These are phyloP conservation scores for Pythium folliculosum DNA, from an alignment of 352 stramenopile genomes.

Conservation along the genomic window DNA sequence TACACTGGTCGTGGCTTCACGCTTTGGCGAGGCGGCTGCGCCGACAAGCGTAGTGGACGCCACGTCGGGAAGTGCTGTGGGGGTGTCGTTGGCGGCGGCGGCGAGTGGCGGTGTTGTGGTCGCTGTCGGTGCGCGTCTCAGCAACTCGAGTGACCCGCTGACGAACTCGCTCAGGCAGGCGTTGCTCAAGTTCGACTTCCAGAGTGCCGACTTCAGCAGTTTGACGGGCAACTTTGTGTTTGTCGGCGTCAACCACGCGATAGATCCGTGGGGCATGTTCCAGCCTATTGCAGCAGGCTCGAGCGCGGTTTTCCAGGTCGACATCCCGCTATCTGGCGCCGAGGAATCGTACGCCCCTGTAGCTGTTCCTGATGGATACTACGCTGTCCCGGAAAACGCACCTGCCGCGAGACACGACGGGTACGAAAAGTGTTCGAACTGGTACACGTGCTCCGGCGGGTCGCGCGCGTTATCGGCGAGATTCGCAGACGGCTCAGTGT, in stretches of 20 bases:
- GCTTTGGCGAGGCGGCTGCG: not conserved
- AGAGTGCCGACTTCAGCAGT: slow-evolving; percentile 10
- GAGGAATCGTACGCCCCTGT: slow-evolving; percentile 32
- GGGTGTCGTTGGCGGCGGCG: slow-evolving; percentile 8
- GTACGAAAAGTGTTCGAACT: slow-evolving; percentile 38
- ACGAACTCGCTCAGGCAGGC: slow-evolving; percentile 12
- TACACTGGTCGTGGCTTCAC: slow-evolving; percentile 19
- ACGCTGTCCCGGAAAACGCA: slow-evolving; percentile 44
- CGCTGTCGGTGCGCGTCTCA: slow-evolving; percentile 25
- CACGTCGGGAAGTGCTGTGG: slow-evolving; percentile 2
- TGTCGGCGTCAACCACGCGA: slow-evolving; percentile 22
- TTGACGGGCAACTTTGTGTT: slow-evolving; percentile 31
- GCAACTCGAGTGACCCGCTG: slow-evolving; percentile 10
- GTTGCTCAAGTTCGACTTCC: slow-evolving; percentile 22
- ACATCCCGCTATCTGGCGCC: slow-evolving; percentile 38
- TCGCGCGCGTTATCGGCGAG: slow-evolving; percentile 30
- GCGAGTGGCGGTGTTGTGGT: slow-evolving; percentile 24
- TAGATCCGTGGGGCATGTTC: slow-evolving; percentile 20
- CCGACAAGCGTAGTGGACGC: not conserved
- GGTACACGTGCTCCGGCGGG: slow-evolving; percentile 45
- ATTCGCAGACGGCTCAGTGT: slow-evolving; percentile 40
- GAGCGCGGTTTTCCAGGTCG: slow-evolving; percentile 7
- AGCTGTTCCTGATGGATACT: slow-evolving; percentile 47
- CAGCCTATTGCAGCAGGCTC: not conserved
- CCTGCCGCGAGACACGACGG: slow-evolving; percentile 33